These are phyloP conservation scores for Paecilomyces dactylethromorphus DNA, from an alignment of 2,329 filamentous ascomycete species.

Conservation along the genomic window DNA sequence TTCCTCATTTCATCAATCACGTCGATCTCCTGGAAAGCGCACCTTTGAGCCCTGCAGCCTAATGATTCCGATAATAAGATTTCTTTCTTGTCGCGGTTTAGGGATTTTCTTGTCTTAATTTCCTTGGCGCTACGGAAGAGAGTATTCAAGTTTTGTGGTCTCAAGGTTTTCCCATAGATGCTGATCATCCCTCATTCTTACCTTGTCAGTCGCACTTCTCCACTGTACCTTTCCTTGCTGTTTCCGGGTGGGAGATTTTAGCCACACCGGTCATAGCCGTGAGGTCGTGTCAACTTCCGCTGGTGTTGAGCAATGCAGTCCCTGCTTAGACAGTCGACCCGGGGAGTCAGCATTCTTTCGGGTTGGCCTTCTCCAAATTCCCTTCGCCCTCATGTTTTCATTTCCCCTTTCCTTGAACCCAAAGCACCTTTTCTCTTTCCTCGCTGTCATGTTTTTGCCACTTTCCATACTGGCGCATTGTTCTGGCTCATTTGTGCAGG, in stretches of 20 bases:
- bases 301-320: not conserved
- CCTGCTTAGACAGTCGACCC: not conserved
- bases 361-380: not conserved
- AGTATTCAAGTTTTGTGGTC: conserved; percentile 23
- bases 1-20: conserved; percentile 10
- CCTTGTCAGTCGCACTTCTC: conserved; percentile 4
- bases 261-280: not conserved
- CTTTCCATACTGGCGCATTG: not conserved
- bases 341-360: not conserved
- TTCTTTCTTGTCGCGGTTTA: conserved; percentile 23
- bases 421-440: not conserved
- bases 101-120: conserved; percentile 21
- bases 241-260: not conserved
- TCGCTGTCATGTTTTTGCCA: not conserved
- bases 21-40: conserved; percentile 11
- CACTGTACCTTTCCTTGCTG: conserved; percentile 1
- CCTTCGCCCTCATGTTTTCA: not conserved
- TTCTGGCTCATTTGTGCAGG: not conserved
- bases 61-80: conserved; percentile 29
- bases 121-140: conserved; percentile 30
- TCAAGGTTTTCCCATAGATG: conserved; percentile 12
- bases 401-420: not conserved
- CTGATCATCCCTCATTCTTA: conserved; percentile 2
- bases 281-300: not conserved
- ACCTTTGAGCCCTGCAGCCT: conserved; percentile 20